Percentiles rank a stretch among this genome's conserved stretches.
phyloP scores from a whole-genome alignment of 371 early-diverging fungal genomes.

The Rhizopus sp. region DNA sequence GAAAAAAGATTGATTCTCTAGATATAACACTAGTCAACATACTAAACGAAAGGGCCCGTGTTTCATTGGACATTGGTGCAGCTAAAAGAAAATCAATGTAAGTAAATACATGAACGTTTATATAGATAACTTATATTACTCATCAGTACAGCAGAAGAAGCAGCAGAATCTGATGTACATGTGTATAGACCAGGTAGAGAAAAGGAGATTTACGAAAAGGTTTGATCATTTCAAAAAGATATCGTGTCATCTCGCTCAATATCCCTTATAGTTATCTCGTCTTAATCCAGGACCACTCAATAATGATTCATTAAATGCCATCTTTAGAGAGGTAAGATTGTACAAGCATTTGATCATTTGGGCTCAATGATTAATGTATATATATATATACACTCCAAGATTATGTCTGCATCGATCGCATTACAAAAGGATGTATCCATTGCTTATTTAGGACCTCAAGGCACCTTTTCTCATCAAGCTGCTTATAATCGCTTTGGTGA shows the following conservation, averaged over 20 bases:
- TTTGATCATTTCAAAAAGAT: conserved; percentile 13
- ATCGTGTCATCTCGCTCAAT: neutral
- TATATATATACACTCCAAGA: conserved; percentile 35
- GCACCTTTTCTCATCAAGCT: conserved; percentile 93
- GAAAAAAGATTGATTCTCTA: conserved; percentile 76
- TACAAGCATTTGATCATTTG: neutral
- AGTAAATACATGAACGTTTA: neutral
- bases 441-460: conserved; percentile 91
- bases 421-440: conserved; percentile 80
- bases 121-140: neutral
- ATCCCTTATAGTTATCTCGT: conserved; percentile 51
- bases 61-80: conserved; percentile 83
- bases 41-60: conserved; percentile 84
- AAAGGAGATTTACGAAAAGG: conserved; percentile 67
- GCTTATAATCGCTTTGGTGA: conserved; percentile 85
- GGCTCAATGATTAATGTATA: conserved; percentile 1
- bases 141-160: conserved; percentile 19
- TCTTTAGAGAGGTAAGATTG: conserved; percentile 73
- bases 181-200: conserved; percentile 72
- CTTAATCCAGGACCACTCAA: conserved; percentile 84
- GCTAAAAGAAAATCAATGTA: conserved; percentile 56
- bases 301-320: conserved; percentile 74
- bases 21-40: conserved; percentile 77
- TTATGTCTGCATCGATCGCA: conserved; percentile 91
- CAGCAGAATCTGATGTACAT: conserved; percentile 45